Evolutionary conservation across 2,329 filamentous ascomycete species (phyloP).

Genomic region (Penicillium paneum): DNA sequence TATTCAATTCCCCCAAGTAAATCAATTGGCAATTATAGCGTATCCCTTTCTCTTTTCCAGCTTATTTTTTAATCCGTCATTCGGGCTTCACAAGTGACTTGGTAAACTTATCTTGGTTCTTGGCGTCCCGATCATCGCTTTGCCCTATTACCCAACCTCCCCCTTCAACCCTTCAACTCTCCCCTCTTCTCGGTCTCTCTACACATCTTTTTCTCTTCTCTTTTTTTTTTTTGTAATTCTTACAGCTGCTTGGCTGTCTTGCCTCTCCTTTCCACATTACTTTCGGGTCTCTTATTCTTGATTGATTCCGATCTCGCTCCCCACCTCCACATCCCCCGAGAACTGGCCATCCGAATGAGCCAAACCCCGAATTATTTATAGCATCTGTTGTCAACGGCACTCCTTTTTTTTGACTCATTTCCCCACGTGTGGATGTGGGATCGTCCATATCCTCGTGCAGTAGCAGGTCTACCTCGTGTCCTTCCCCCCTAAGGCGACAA

Average conservation of each 20-base stretch:
- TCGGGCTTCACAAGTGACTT: background rate
- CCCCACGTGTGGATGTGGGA: conserved; percentile 18
- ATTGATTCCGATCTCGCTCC: conserved; percentile 6
- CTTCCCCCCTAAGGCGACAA: conserved; percentile 11
- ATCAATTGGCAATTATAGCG: background rate
- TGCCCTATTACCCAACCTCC: conserved; percentile 18
- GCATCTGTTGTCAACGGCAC: conserved; percentile 9
- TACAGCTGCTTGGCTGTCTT: conserved; percentile 2
- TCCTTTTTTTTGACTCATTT: conserved; percentile 18
- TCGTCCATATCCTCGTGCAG: conserved; percentile 26
- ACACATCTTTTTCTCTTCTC: conserved; percentile 5
- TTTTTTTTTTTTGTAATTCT: conserved; percentile 1
- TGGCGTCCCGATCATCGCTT: conserved; percentile 24
- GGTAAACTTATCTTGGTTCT: conserved; percentile 9
- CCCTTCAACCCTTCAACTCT: conserved; percentile 8
- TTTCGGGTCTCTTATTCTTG: background rate
- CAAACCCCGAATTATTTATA: conserved; percentile 15
- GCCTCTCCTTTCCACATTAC: conserved; percentile 8
- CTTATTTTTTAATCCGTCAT: background rate
- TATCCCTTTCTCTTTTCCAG: background rate
- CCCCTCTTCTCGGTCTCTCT: conserved; percentile 9
- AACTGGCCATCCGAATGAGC: conserved; percentile 9
- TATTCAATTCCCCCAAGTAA: background rate
- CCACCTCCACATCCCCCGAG: conserved; percentile 2
- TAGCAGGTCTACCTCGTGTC: conserved; percentile 32